Percentiles rank a stretch among this genome's conserved stretches.
phyloP scores from a whole-genome alignment of 352 stramenopile genomes.

The Globisporangium emineosum region DNA sequence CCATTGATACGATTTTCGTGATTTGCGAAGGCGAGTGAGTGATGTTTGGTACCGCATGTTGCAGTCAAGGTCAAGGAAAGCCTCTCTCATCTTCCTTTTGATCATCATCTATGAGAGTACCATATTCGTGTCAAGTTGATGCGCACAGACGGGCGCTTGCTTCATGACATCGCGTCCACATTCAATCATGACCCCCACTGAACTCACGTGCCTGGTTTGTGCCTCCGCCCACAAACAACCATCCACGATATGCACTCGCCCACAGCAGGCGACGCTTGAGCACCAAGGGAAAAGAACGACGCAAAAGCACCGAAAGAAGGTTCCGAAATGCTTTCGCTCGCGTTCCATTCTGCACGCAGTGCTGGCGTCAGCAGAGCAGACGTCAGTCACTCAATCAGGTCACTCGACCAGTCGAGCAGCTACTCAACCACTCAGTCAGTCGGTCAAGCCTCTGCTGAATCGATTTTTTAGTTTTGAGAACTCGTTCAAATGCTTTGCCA shows the following conservation, averaged over 20 bases:
- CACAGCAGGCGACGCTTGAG: neutral
- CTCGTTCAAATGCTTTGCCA: no score
- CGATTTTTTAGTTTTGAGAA: neutral
- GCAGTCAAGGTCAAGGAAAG: neutral
- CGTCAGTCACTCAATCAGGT: neutral
- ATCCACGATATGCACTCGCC: no score
- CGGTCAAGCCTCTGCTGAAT: neutral
- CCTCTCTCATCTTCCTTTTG: neutral
- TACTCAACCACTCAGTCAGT: neutral
- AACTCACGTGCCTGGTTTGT: neutral
- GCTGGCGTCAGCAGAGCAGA: no score
- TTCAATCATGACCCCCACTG: neutral
- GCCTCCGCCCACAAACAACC: neutral
- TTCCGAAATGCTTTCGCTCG: neutral
- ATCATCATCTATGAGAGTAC: neutral
- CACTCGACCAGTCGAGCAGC: no score
- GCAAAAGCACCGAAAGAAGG: neutral
- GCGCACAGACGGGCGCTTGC: neutral
- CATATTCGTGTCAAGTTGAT: slow-evolving; percentile 1
- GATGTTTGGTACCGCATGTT: neutral
- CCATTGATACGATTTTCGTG: neutral
- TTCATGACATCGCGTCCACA: neutral
- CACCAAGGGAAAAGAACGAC: neutral
- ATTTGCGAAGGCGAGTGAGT: neutral
- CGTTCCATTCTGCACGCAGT: neutral